These are phyloP conservation scores for Botrytis elliptica DNA, from an alignment of 2,329 filamentous ascomycete species.

Conservation along the genomic window DNA sequence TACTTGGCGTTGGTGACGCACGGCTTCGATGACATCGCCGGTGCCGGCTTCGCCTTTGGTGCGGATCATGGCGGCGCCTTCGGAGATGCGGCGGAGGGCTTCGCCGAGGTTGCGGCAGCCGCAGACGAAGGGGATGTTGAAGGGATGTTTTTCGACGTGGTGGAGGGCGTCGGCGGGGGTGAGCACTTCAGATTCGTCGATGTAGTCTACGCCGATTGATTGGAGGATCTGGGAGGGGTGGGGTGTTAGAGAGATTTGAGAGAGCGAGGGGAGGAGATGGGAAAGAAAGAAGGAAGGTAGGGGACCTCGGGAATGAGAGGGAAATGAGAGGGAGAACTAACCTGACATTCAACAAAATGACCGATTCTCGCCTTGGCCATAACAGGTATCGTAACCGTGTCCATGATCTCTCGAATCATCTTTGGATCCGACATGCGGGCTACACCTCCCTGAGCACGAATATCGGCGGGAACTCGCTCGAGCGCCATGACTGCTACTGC, in stretches of 20 bases:
- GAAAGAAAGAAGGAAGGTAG: no score
- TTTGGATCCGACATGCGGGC: slow-evolving; percentile 94
- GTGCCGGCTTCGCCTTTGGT: slow-evolving; percentile 98
- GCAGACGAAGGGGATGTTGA: slow-evolving; percentile 88
- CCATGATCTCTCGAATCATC: slow-evolving; percentile 96
- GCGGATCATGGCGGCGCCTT: slow-evolving; percentile 97
- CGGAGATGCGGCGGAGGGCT: slow-evolving; percentile 83
- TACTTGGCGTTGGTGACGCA: slow-evolving; percentile 92
- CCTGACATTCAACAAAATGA: slow-evolving; percentile 95
- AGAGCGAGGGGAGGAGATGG: not conserved
- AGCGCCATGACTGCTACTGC: slow-evolving; percentile 98
- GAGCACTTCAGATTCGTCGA: slow-evolving; percentile 96
- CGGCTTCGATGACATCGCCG: slow-evolving; percentile 94
- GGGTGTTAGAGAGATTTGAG: not conserved
- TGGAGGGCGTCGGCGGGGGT: slow-evolving; percentile 87
- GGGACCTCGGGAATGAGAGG: no score
- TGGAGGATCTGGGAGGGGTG: slow-evolving; percentile 71
- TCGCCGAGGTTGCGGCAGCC: slow-evolving; percentile 94
- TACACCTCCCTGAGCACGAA: slow-evolving; percentile 87
- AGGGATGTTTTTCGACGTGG: slow-evolving; percentile 87
- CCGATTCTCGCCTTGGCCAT: slow-evolving; percentile 99
- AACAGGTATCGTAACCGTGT: slow-evolving; percentile 91
- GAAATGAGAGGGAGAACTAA: slow-evolving; percentile 38
- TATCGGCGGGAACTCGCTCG: slow-evolving; percentile 95
- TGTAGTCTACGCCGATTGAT: slow-evolving; percentile 92